phyloP scores from a whole-genome alignment of 1,284 basidiomycete genomes.

The Ustilago vetiveriae region DNA sequence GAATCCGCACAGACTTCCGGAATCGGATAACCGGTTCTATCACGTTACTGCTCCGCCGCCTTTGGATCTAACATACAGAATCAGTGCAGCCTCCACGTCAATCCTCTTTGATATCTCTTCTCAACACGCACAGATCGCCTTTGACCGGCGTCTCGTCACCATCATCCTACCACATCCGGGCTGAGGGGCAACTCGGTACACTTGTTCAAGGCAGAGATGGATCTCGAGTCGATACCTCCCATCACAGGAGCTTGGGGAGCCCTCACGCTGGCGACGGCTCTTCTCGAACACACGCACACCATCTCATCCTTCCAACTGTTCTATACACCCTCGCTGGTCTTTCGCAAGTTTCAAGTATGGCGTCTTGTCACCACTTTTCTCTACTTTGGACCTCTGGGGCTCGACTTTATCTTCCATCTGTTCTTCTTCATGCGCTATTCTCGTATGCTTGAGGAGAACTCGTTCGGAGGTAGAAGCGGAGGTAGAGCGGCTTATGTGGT shows the following conservation, averaged over 20 bases:
- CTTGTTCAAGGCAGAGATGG: slow-evolving; percentile 52
- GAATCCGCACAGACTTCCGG: not conserved
- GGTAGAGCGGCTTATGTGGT: slow-evolving; percentile 88
- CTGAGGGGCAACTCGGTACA: too few species aligned
- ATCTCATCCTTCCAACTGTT: slow-evolving; percentile 59
- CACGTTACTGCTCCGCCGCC: not conserved
- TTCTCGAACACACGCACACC: slow-evolving; percentile 58
- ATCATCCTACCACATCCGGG: too few species aligned
- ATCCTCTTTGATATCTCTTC: slow-evolving; percentile 1
- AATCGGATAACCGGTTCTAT: not conserved
- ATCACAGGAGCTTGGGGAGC: slow-evolving; percentile 58
- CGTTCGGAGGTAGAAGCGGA: slow-evolving; percentile 83
- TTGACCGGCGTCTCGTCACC: too few species aligned
- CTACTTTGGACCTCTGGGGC: slow-evolving; percentile 89
- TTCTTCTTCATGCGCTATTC: slow-evolving; percentile 99
- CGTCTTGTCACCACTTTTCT: slow-evolving; percentile 89
- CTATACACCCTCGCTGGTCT: slow-evolving; percentile 58
- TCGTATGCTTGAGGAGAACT: slow-evolving; percentile 92
- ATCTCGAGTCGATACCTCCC: slow-evolving; percentile 60
- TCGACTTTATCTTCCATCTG: slow-evolving; percentile 91
- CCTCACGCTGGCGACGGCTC: slow-evolving; percentile 42
- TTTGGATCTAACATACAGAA: slow-evolving; percentile 3
- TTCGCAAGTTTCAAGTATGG: slow-evolving; percentile 76
- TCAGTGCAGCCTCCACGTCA: slow-evolving; percentile 11
- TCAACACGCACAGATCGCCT: not conserved